Evolutionary conservation across 495 filamentous ascomycete species (phyloP).

Genomic region (Halenospora varia): DNA sequence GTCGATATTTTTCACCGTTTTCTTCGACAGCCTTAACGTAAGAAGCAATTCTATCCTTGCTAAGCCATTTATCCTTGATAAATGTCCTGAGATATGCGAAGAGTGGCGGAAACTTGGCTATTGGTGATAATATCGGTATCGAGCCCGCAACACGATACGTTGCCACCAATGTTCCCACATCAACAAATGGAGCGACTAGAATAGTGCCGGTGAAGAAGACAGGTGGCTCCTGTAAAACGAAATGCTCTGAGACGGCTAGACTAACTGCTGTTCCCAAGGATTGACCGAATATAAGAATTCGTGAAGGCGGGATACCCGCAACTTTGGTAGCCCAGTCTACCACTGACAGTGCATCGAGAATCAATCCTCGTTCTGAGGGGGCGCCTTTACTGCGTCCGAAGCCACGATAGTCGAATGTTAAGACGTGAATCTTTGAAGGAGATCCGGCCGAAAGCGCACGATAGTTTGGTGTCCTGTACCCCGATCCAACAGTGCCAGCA

Average conservation of each 20-base stretch:
- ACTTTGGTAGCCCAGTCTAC: constrained; percentile 65
- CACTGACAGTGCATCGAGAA: constrained; percentile 67
- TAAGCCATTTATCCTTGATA: constrained; percentile 50
- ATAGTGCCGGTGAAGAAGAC: constrained; percentile 64
- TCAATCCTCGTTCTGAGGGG: constrained; percentile 76
- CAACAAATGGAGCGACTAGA: constrained; percentile 74
- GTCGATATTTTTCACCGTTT: constrained; percentile 39
- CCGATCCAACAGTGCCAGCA: constrained; percentile 61
- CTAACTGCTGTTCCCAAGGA: constrained; percentile 84
- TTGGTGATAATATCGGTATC: constrained; percentile 54
- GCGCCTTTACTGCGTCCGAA: constrained; percentile 75
- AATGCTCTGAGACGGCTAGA: constrained; percentile 66
- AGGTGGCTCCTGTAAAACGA: constrained; percentile 34
- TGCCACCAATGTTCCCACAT: constrained; percentile 62
- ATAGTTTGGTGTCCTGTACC: constrained; percentile 53
- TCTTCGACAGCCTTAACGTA: constrained; percentile 38
- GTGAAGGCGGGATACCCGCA: constrained; percentile 60
- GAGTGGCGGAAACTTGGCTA: constrained; percentile 57
- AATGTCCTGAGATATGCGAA: constrained; percentile 22
- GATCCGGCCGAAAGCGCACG: constrained; percentile 55
- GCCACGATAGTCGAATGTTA: constrained; percentile 82
- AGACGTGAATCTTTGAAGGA: constrained; percentile 51
- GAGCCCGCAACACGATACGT: constrained; percentile 58
- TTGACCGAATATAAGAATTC: constrained; percentile 78
- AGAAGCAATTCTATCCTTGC: constrained; percentile 35